Percentiles rank a stretch among this genome's conserved stretches.
Conservation (phyloP, 371 early-diverging fungal genomes). For the Mucor lusitanicus region DNA sequence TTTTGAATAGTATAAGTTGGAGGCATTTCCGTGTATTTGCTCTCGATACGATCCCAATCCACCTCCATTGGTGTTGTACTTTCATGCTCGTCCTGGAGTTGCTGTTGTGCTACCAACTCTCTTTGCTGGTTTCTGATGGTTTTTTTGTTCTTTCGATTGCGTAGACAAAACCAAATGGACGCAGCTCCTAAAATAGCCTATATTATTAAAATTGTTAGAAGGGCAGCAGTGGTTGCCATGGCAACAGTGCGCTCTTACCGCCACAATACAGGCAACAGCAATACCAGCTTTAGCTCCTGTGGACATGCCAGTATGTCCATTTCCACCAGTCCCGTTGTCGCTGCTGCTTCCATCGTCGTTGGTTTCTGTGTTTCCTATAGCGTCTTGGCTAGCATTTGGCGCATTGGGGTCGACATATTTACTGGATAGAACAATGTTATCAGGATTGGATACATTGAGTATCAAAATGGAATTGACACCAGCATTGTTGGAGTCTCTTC, state of each 20-base stretch:
- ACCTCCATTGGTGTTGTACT: neutral
- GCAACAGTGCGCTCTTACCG: neutral
- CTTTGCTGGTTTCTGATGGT: neutral
- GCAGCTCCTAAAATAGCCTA: neutral
- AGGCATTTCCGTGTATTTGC: neutral
- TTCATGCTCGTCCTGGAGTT: neutral
- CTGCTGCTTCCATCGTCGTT: neutral
- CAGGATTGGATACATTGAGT: neutral
- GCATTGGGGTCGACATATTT: neutral
- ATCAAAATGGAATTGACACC: neutral
- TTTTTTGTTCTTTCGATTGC: neutral
- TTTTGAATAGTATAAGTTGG: neutral
- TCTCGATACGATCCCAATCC: constrained; percentile 8
- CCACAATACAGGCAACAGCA: neutral
- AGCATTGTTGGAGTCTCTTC: neutral
- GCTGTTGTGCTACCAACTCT: neutral
- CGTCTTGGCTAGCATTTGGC: neutral
- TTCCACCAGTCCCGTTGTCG: too few species aligned
- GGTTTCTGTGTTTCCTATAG: neutral
- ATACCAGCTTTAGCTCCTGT: constrained; percentile 1
- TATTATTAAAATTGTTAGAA: neutral
- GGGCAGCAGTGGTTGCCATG: neutral
- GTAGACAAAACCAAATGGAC: neutral
- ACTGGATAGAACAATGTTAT: neutral
- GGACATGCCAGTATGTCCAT: neutral